Base-by-base conservation (phyloP, 2,329 filamentous ascomycete genomes). In the Exserohilum rostratum region DNA sequence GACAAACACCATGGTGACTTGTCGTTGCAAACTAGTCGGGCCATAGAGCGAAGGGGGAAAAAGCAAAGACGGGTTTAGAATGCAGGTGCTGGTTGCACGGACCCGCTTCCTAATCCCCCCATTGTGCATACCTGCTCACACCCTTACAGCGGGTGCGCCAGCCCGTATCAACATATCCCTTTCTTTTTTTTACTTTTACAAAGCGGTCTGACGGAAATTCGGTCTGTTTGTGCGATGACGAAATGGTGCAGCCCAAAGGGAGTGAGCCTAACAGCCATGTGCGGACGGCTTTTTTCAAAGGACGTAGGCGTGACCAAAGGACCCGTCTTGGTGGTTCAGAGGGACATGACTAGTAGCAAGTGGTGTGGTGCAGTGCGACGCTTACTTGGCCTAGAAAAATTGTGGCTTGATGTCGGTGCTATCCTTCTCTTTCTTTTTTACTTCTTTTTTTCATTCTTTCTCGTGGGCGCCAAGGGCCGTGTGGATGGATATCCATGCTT, bases 21-120 rank as follows among this genome's bases (percentile, higher is more conserved):
- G 40, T 44, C 38, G 38, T 58, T 48, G 35, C 13, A 30, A 25
- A 46, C 31, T 20, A 46, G 43, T 46, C 43, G 18, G 30, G 43
- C 43, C 33, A 27, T 25, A 27, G 20, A 29, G 50, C 25, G 43
- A 57, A 59, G 39, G 29, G 15, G 37, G 15, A 54, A 53, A 59
- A 59, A 59, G 54, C 58, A 58, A 58, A 51, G 35, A 33, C 57
- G n/a, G n/a, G 5, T 35, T 52, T 46, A 49, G 20, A 56, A 55
- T 49, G 52, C 55, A 61, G 48, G 46, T 53, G 43, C 43, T 46
- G 30, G 4, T n/a, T 15, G 39, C 39, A 42, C 39, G 39, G 39
- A 4, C 39, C 39, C 5, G 10, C 25, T 29, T 42, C 48, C 27
- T 30, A 42, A 45, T 53, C 53, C 31, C 43, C 13, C 46, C 33